A percentile compares a stretch with the other conserved stretches of the same genome.
Conservation (phyloP, 169 alveolate species). For the Cystoisospora suis region DNA sequence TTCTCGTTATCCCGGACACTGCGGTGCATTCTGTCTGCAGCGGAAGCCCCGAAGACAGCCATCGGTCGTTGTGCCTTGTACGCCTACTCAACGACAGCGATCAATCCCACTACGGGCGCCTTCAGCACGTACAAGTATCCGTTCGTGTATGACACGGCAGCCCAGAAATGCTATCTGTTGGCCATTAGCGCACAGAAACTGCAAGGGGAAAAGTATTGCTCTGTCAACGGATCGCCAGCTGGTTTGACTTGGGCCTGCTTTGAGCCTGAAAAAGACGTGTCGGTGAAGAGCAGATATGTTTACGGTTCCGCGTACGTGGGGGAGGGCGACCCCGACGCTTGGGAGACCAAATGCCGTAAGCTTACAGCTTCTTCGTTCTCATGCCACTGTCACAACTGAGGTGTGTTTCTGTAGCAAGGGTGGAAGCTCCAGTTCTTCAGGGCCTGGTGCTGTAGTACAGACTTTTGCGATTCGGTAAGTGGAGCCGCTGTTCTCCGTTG, state of each 20-base stretch:
- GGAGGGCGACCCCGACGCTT: background rate
- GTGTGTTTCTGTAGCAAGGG: too few species aligned
- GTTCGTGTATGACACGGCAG: conserved; percentile 15
- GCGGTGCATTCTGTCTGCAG: background rate
- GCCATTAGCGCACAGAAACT: conserved; percentile 25
- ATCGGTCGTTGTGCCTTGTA: conserved; percentile 25
- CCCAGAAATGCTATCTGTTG: conserved; percentile 16
- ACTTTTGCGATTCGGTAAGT: too few species aligned
- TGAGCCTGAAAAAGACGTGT: too few species aligned
- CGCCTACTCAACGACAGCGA: conserved; percentile 18
- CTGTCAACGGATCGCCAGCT: background rate
- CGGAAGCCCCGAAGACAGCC: background rate
- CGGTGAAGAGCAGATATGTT: background rate
- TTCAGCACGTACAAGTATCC: conserved; percentile 39
- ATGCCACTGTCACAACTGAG: too few species aligned
- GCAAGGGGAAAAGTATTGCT: conserved; percentile 47
- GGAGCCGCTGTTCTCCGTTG: too few species aligned
- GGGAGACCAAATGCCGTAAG: conserved; percentile 56
- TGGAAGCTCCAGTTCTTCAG: too few species aligned
- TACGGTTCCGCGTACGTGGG: conserved; percentile 58
- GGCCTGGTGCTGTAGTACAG: too few species aligned
- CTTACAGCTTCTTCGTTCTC: background rate
- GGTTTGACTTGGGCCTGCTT: conserved; percentile 46
- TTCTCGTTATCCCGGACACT: background rate
- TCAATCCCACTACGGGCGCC: background rate